phyloP scores from a whole-genome alignment of 495 filamentous ascomycete genomes.

The Extremus antarcticus region DNA sequence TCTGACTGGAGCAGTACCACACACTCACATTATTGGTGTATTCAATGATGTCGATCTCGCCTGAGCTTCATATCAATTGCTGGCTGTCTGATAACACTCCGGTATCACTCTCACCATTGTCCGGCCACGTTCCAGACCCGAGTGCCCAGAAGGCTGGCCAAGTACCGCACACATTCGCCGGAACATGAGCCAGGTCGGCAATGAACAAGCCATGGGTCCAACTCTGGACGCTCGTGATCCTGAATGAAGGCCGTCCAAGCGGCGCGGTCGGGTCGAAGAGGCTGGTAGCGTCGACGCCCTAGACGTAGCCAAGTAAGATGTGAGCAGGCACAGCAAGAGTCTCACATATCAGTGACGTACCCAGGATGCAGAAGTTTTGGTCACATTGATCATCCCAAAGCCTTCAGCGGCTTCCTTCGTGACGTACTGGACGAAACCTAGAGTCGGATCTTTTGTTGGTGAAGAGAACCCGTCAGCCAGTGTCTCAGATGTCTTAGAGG shows the following conservation, averaged over 20 bases:
- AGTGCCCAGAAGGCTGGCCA: slow-evolving; percentile 39
- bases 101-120: slow-evolving; percentile 61
- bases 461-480: too few species aligned
- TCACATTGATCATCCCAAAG: slow-evolving; percentile 20
- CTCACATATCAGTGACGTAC: too few species aligned
- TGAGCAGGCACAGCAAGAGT: too few species aligned
- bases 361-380: slow-evolving; percentile 14
- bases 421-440: slow-evolving; percentile 27
- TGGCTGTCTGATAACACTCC: slow-evolving; percentile 2
- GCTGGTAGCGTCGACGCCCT: slow-evolving; percentile 26
- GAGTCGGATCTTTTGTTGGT: slow-evolving; percentile 30
- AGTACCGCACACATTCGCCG: slow-evolving; percentile 24
- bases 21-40: slow-evolving; percentile 67
- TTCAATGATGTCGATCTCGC: slow-evolving; percentile 65
- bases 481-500: too few species aligned
- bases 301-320: too few species aligned
- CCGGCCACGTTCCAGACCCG: slow-evolving; percentile 51
- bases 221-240: slow-evolving; percentile 22
- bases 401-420: slow-evolving; percentile 17
- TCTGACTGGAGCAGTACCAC: too few species aligned
- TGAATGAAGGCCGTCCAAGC: slow-evolving; percentile 26
- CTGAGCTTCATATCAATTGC: background rate
- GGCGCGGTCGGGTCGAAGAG: slow-evolving; percentile 15
- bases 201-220: slow-evolving; percentile 31
- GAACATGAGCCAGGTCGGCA: slow-evolving; percentile 31